phyloP scores from a whole-genome alignment of 2,329 filamentous ascomycete genomes.

The Sporothrix pallida region DNA sequence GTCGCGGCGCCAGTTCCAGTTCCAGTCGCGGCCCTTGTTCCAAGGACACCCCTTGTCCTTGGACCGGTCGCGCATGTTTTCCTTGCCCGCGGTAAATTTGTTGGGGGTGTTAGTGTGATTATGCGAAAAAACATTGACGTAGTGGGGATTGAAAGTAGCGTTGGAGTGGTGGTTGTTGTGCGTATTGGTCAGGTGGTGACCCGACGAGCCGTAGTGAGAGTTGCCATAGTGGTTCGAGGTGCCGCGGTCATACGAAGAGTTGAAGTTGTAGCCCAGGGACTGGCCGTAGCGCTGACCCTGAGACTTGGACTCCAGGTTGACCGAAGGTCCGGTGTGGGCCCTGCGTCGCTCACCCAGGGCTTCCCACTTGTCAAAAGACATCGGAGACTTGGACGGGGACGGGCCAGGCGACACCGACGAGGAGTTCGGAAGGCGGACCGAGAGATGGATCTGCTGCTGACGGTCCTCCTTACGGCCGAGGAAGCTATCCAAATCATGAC shows the following conservation, averaged over 20 bases:
- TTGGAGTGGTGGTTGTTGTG: conserved; percentile 17
- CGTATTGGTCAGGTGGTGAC: conserved; percentile 11
- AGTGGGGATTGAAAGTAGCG: conserved; percentile 27
- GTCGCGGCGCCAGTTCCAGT: conserved; percentile 67
- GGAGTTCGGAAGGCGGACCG: conserved; percentile 65
- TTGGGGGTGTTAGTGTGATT: conserved; percentile 23
- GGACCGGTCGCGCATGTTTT: conserved; percentile 44
- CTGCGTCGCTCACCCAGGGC: conserved; percentile 84
- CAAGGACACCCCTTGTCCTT: conserved; percentile 59
- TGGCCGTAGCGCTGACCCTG: conserved; percentile 53
- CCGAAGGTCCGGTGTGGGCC: conserved; percentile 61
- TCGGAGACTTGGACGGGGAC: conserved; percentile 55
- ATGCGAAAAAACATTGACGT: conserved; percentile 29
- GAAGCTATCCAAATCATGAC: conserved; percentile 38
- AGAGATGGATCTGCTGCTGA: conserved; percentile 49
- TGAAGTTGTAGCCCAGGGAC: conserved; percentile 52
- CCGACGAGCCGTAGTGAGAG: not conserved
- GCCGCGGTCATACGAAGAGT: conserved; percentile 55
- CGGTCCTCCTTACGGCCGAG: conserved; percentile 42
- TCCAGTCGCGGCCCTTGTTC: conserved; percentile 64
- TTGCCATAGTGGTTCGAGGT: conserved; percentile 54
- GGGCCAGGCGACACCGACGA: conserved; percentile 27
- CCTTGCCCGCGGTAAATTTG: conserved; percentile 47
- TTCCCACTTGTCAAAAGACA: conserved; percentile 80
- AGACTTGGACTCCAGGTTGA: conserved; percentile 53